Evolutionary conservation across 129 eudicot genomes (phyloP).

Genomic region (Helianthus annuus): DNA sequence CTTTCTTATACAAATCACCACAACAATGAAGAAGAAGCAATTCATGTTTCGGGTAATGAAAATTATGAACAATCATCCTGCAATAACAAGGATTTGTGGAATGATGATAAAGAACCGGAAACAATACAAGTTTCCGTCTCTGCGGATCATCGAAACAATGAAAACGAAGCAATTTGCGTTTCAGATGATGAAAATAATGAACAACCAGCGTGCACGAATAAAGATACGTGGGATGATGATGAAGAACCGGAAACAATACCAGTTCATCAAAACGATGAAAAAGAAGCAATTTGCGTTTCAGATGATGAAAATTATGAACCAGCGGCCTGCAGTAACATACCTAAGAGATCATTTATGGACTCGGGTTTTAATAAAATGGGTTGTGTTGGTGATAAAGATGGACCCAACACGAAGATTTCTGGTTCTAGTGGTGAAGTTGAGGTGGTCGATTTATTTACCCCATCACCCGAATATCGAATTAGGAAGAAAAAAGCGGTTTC

Average conservation of each 20-base stretch:
- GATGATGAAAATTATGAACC: conserved; percentile 17
- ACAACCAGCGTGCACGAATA: neutral
- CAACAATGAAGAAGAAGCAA: conserved; percentile 7
- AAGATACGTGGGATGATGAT: conserved; percentile 3
- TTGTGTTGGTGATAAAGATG: neutral
- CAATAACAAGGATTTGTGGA: conserved; percentile 1
- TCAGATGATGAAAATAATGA: conserved; percentile 16
- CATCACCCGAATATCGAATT: conserved; percentile 47
- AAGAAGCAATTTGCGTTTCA: conserved; percentile 20
- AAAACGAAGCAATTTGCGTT: conserved; percentile 19
- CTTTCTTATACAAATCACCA: conserved; percentile 15
- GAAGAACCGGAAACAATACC: neutral
- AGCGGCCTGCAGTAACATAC: neutral
- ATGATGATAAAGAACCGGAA: neutral
- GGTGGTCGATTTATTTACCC: conserved; percentile 67
- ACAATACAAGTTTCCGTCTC: conserved; percentile 9
- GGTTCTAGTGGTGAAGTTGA: conserved; percentile 37
- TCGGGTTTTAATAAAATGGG: neutral
- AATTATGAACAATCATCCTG: neutral
- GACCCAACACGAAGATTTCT: conserved; percentile 1
- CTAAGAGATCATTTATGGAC: conserved; percentile 1
- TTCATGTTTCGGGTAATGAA: conserved; percentile 10
- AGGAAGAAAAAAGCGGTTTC: conserved; percentile 44
- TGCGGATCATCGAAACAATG: conserved; percentile 10
- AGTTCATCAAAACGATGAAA: conserved; percentile 16